Base-by-base conservation (phyloP, 179 eudicot species). In the Spergularia azorica region DNA sequence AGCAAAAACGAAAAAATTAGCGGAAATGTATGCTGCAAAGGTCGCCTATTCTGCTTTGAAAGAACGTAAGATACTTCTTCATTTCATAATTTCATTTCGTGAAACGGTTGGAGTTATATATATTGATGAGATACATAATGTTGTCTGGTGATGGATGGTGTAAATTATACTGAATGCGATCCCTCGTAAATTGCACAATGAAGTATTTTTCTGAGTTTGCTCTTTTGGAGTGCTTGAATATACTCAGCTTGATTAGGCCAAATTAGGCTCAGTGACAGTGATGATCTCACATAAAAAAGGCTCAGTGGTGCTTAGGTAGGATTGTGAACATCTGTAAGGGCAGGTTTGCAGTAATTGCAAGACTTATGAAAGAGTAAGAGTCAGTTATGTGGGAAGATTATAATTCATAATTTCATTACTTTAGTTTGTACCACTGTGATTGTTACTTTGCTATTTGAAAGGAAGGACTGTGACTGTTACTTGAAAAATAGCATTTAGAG, bases 1-100 rank as follows among this genome's bases (percentile, higher is more conserved):
- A 70, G 90, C 95, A 63, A 90, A 88, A 77, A 88, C 87, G 75
- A 93, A 90, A 85, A 95, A 89, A 86, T 85, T 81, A 80, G 90
- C 99, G 57, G 99, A 93, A 80, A 84, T 84, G 84, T 79, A 78
- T 81, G 97, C 95, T 15, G 97, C 99, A 6, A 91, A 88, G 78
- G 91, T 82, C 83, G 99, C 97, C 68, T 93, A 87, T 77, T 72
- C 16, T 52, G 72, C 85, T 78, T 79, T 95, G 68, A 77, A 65
- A 70, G 82, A 88, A 56, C 77, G 92, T 91, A 86, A 82, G 92
- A 71, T 66, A 50, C 48, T 38, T 36, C 39, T 15, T 4, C 17
- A 15, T 63, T 57, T 38, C 60, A 52, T 70, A 14, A 55, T 73
- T 51, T 16, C 16, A 56, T 48, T 76, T 56, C 2, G 54, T n/a